A percentile compares a stretch with the other conserved stretches of the same genome.
Evolutionary conservation across 169 alveolate genomes (phyloP).

Genomic region (Eimeria acervulina): DNA sequence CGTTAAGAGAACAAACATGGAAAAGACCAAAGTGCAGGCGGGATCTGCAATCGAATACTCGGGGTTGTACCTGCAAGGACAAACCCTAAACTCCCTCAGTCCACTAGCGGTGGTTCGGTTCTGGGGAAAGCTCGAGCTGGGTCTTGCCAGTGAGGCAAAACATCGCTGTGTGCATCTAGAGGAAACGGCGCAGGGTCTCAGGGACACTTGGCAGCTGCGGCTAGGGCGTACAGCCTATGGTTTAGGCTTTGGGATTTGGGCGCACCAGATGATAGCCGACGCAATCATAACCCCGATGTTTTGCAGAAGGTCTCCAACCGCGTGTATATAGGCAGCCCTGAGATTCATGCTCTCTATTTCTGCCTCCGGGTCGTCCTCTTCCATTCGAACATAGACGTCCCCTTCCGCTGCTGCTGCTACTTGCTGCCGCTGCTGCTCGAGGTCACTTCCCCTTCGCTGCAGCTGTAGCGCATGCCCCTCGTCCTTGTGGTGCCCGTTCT

Average conservation of each 20-base stretch:
- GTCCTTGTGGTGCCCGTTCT: conserved; percentile 28
- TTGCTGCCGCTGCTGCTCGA: conserved; percentile 45
- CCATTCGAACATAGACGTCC: conserved; percentile 78
- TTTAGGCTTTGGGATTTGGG: not conserved
- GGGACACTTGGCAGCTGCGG: not conserved
- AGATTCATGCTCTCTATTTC: conserved; percentile 92
- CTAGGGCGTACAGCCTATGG: not conserved
- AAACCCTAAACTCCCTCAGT: not conserved
- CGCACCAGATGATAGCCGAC: conserved; percentile 92
- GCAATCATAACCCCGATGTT: conserved; percentile 97
- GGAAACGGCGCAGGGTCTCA: not conserved
- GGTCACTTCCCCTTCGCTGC: conserved; percentile 7
- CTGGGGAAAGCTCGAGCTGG: not conserved
- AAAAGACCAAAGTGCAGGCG: conserved; percentile 96
- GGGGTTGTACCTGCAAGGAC: conserved; percentile 87
- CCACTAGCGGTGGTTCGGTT: not conserved
- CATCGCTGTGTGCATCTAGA: not conserved
- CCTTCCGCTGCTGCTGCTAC: conserved; percentile 48
- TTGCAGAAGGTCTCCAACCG: conserved; percentile 96
- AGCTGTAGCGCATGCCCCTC: conserved; percentile 25
- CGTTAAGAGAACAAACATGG: conserved; percentile 95
- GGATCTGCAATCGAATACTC: conserved; percentile 96
- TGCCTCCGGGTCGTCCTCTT: conserved; percentile 83
- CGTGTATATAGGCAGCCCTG: conserved; percentile 96
- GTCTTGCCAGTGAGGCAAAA: not conserved